Base-by-base conservation (phyloP, 352 stramenopile species). In the Phytophthora colocasiae region DNA sequence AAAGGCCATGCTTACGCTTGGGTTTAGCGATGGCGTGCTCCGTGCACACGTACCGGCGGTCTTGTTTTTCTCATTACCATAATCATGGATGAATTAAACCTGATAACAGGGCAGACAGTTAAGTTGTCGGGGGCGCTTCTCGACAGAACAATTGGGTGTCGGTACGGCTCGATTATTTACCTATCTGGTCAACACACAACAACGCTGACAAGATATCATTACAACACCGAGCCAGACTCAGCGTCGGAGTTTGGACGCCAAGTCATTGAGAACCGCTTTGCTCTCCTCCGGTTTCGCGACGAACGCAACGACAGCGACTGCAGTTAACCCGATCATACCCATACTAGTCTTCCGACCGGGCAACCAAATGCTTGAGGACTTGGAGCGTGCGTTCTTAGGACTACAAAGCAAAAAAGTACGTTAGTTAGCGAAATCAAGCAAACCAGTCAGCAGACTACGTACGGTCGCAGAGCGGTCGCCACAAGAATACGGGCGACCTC, bases 401-500 rank as follows among this genome's bases (percentile, higher is more conserved):
- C 77, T 87, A 44, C 53, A 63, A 41, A 38, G 58, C 34, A 60
- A 7, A 17, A 10, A 56, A n/a, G 46, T 45, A 39, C 3, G 12
- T 50, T 11, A 56, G 32, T n/a, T 12, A 34, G 12, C n/a, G 34
- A 22, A 15, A 36, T 11, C 27, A 49, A 19, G 27, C 3, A 69
- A 34, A 67, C 45, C 6, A 54, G 8, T 43, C 32, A 41, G 5
- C 9, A 41, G 26, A 15, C 2, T n/a, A 84, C 78, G 51, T 81
- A 90, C 81, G 81, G 81, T 55, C 70, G 72, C 36, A 87, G 58
- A 14, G 81, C 81, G 43, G 74, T 83, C 52, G 71, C 74, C 44
- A 90, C 78, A 4, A 88, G 56, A 19, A 82, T 57, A 36, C 63
- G 44, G 15, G 69, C 59, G 14, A 71, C 71, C 24, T 75, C 61